Evolutionary conservation across 2,329 filamentous ascomycete genomes (phyloP).

Genomic region (Aureobasidium zeae): DNA sequence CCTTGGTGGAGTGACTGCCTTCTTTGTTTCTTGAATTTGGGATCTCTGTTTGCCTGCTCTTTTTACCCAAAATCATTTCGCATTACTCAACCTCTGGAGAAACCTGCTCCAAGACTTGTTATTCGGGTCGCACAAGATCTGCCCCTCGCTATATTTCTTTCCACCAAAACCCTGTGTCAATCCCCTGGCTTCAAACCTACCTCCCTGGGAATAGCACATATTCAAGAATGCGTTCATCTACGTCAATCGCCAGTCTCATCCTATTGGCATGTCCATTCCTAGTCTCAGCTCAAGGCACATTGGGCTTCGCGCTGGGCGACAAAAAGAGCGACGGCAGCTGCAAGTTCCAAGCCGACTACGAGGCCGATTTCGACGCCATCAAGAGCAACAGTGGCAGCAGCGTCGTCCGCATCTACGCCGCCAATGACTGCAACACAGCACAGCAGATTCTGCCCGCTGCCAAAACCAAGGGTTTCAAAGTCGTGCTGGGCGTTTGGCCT

Average conservation of each 20-base stretch:
- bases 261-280: slow-evolving; percentile 22
- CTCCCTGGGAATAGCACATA: neutral
- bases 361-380: slow-evolving; percentile 55
- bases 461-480: slow-evolving; percentile 54
- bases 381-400: slow-evolving; percentile 41
- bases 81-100: too few species aligned
- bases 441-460: slow-evolving; percentile 56
- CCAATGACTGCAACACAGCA: slow-evolving; percentile 56
- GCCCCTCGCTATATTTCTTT: neutral
- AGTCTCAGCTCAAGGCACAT: slow-evolving; percentile 35
- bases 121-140: neutral
- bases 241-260: slow-evolving; percentile 22
- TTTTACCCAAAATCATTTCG: too few species aligned
- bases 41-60: slow-evolving; percentile 10
- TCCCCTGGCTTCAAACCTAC: slow-evolving; percentile 1
- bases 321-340: slow-evolving; percentile 52
- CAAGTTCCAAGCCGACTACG: slow-evolving; percentile 55
- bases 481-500: slow-evolving; percentile 63
- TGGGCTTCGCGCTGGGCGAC: slow-evolving; percentile 59
- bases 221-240: slow-evolving; percentile 21
- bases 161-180: neutral
- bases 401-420: slow-evolving; percentile 58
- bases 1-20: neutral
- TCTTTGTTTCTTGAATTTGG: neutral
- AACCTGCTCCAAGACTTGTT: too few species aligned